These are phyloP conservation scores for Phyllosticta ampelicida DNA, from an alignment of 2,329 filamentous ascomycete genomes.

Conservation along the genomic window DNA sequence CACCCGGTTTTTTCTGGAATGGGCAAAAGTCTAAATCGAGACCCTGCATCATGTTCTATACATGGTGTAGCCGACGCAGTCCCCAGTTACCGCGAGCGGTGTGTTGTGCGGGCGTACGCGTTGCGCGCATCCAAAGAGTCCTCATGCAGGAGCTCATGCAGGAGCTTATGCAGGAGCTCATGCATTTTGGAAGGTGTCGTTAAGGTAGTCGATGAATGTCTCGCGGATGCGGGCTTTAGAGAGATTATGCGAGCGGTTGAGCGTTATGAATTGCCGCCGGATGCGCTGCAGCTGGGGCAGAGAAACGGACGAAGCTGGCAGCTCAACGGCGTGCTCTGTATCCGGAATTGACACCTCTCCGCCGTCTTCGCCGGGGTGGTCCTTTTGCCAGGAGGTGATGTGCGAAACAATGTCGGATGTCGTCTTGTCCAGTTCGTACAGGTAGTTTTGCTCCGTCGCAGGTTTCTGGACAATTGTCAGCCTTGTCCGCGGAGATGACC, in stretches of 20 bases:
- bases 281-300: constrained; percentile 68
- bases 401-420: constrained; percentile 66
- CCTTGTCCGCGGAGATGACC: neutral
- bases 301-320: constrained; percentile 55
- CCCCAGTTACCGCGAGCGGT: neutral
- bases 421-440: constrained; percentile 68
- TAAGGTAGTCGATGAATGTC: constrained; percentile 30
- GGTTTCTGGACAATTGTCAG: constrained; percentile 37
- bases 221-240: constrained; percentile 28
- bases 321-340: constrained; percentile 48
- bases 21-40: neutral
- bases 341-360: constrained; percentile 45
- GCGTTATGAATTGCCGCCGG: constrained; percentile 62
- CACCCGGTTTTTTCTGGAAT: neutral
- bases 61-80: neutral
- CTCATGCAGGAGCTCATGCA: too few species aligned
- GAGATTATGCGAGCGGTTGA: constrained; percentile 56
- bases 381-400: constrained; percentile 57
- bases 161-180: neutral
- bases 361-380: constrained; percentile 52
- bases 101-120: neutral
- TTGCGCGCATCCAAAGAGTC: neutral
- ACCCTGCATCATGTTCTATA: neutral
- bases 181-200: constrained; percentile 21
- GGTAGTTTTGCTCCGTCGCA: constrained; percentile 55